These are phyloP conservation scores for Chiua sp. DNA, from an alignment of 1,284 basidiomycete species.

Conservation along the genomic window DNA sequence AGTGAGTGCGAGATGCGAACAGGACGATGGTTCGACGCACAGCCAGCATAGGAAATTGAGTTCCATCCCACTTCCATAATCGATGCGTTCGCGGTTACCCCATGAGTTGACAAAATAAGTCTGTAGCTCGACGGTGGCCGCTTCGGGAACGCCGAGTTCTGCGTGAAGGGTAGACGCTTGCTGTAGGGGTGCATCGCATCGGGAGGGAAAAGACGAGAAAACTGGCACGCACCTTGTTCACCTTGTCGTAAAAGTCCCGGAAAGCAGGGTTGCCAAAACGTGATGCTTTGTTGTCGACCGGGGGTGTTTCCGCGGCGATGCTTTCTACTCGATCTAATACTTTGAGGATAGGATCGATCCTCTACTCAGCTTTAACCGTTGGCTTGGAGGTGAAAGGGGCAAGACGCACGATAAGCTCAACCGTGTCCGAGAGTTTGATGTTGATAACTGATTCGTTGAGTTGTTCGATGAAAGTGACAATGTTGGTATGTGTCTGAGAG, in stretches of 20 bases:
- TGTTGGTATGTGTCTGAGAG: slow-evolving; percentile 72
- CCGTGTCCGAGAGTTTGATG: slow-evolving; percentile 73
- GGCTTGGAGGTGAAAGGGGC: slow-evolving; percentile 3
- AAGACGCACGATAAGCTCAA: slow-evolving; percentile 60
- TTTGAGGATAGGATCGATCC: slow-evolving; percentile 61
- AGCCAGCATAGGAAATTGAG: slow-evolving; percentile 98
- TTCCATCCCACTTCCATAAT: slow-evolving; percentile 99
- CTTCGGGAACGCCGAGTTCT: slow-evolving; percentile 62
- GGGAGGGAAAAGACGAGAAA: background rate
- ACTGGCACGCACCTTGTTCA: slow-evolving; percentile 61
- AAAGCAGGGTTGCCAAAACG: slow-evolving; percentile 99
- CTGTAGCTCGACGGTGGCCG: slow-evolving; percentile 70
- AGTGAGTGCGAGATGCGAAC: background rate
- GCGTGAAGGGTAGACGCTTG: slow-evolving; percentile 58
- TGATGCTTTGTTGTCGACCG: slow-evolving; percentile 90
- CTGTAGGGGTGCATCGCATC: slow-evolving; percentile 30
- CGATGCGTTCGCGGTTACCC: slow-evolving; percentile 93
- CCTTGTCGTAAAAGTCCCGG: slow-evolving; percentile 86
- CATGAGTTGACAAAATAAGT: slow-evolving; percentile 89
- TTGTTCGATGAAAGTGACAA: slow-evolving; percentile 76
- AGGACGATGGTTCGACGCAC: slow-evolving; percentile 55
- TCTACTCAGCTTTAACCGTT: slow-evolving; percentile 47
- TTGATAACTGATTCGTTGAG: slow-evolving; percentile 84
- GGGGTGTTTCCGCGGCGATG: slow-evolving; percentile 75
- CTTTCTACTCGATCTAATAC: slow-evolving; percentile 74